Percentiles rank a stretch among this genome's conserved stretches.
Evolutionary conservation across 73 alveolate species (phyloP).

Genomic region (Blepharisma japonicum): DNA sequence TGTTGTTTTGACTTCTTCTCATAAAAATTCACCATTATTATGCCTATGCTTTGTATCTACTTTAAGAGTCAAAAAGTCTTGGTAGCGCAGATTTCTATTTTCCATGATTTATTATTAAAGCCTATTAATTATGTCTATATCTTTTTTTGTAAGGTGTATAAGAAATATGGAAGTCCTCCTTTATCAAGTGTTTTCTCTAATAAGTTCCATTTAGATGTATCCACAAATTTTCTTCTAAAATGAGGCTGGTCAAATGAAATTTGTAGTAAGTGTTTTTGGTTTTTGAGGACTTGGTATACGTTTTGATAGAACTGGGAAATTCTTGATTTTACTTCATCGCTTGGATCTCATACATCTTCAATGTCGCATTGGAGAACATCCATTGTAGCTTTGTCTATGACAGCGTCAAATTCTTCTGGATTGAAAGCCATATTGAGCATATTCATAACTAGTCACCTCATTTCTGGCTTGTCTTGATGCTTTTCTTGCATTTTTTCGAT

Average conservation of each 20-base stretch:
- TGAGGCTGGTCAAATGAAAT: constrained; percentile 29
- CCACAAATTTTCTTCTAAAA: not conserved
- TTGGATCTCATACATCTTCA: constrained; percentile 28
- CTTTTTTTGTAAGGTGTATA: not conserved
- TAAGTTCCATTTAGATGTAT: not conserved
- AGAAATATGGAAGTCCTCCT: not conserved
- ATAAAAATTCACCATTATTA: not conserved
- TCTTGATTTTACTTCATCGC: not conserved
- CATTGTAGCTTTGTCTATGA: constrained; percentile 70
- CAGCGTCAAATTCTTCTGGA: constrained; percentile 52
- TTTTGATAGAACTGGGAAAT: not conserved
- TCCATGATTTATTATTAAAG: too few species aligned
- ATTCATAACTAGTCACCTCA: constrained; percentile 77
- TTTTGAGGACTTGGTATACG: not conserved
- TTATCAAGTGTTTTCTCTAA: not conserved
- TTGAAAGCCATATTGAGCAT: constrained; percentile 58
- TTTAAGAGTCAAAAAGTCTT: too few species aligned
- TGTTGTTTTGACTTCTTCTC: constrained; percentile 50
- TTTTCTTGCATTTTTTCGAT: constrained; percentile 85
- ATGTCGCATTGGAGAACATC: constrained; percentile 78
- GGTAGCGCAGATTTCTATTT: too few species aligned
- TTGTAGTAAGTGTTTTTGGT: not conserved
- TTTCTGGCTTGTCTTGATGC: constrained; percentile 61
- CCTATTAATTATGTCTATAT: not conserved
- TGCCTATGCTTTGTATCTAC: too few species aligned